Conservation (phyloP, 768 basidiomycete genomes). For the Tubosaeta sp. region DNA sequence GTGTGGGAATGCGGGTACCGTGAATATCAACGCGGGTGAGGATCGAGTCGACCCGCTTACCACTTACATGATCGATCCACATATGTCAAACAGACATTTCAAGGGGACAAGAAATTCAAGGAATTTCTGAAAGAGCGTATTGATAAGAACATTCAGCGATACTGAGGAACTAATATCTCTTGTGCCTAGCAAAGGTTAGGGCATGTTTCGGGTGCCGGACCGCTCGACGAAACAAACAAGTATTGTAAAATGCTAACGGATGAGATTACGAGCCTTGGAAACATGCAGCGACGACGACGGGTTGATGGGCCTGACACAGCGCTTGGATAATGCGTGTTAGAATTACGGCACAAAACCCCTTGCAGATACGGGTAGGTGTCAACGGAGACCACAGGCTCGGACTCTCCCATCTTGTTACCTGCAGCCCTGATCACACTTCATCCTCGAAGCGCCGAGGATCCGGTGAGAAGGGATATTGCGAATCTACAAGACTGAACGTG, state of each 20-base stretch:
- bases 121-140: slow-evolving; percentile 1
- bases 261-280: background rate
- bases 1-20: slow-evolving; percentile 65
- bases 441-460: background rate
- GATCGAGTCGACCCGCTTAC: background rate
- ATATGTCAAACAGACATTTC: slow-evolving; percentile 47
- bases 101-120: slow-evolving; percentile 38
- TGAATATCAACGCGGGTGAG: slow-evolving; percentile 63
- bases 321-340: background rate
- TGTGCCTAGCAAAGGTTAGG: background rate
- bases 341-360: background rate
- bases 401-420: background rate
- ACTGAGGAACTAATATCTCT: background rate
- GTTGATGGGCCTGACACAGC: background rate
- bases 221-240: background rate
- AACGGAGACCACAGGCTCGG: background rate
- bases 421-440: background rate
- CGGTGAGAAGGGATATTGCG: too few species aligned
- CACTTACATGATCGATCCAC: background rate
- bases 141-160: too few species aligned
- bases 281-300: background rate
- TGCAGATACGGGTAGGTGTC: background rate
- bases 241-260: background rate
- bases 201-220: background rate
- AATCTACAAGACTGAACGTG: background rate